Evolutionary conservation across 768 basidiomycete genomes (phyloP), one percentile per base, ranked within the genome.

Genomic region (Tulasnella sp.): DNA sequence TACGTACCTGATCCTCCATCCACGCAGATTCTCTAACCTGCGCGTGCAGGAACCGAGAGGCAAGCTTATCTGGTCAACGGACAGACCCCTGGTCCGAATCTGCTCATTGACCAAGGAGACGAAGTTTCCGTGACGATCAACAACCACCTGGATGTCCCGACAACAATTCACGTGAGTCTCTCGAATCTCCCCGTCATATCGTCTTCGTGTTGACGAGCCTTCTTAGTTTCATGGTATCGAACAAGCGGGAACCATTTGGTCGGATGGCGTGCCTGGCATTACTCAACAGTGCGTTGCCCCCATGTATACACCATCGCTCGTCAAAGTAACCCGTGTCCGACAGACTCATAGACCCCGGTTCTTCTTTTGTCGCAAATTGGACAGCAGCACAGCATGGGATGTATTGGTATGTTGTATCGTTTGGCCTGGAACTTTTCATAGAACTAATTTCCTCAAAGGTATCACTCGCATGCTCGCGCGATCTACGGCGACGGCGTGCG

Each of bases 221-320:
- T 19, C n/a, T 8, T 21, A 55, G 52, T 43, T 55, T 32, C 52
- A 55, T 19, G 52, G 52, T 9, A 55, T 55, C 34, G 52, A 55
- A 43, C 52, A 43, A 19, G 34, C 39, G 23, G 52, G 52, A 7
- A 14, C 52, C 6, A 39, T 31, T 21, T 55, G 52, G 52, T 40
- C 39, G 11, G 52, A 55, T 19, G 52, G 52, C 21, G 52, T 55
- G 2, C 52, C 52, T 32, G 52, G 52, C 8, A 55, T 42, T 31
- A 55, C 17, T 32, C 52, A 55, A 29, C 12, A 36, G 36, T 35
- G 25, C 11, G 17, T n/a, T 21, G 34, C 4, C 34, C 32, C n/a
- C 7, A 19, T 35, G 15, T 31, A 4, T n/a, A n/a, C 5, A 31
- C 46, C 2, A 3, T 25, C n/a, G n/a, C n/a, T n/a, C n/a, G n/a